Base-by-base conservation (phyloP, 208 protist species). In the Trypanosoma conorhini region DNA sequence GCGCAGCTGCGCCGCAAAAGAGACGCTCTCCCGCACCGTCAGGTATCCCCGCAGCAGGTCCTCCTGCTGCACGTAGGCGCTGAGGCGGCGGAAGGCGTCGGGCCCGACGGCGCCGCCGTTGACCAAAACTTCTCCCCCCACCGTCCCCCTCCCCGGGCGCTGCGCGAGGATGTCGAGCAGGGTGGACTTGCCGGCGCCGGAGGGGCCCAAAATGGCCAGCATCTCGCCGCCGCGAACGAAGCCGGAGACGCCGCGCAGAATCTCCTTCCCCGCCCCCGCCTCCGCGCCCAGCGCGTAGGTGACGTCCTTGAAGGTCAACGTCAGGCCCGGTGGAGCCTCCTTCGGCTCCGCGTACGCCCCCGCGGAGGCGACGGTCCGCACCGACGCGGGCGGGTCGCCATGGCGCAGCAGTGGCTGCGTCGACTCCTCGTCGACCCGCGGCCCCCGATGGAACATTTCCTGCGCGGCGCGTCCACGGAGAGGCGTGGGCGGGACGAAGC, bases 31-130 rank as follows among this genome's bases (percentile, higher is more conserved):
- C 61, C 81, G 68, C 7, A 91, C 84, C 1, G 89, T 94, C 24
- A 90, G 58, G 51, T 82, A 89, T 40, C 79, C 70, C 66, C 85
- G 78, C 26, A 93, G 67, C 15, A 89, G 38, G 59, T 95, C 88
- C 44, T 95, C 89, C 78, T 96, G 92, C 73, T 87, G 83, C 42
- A 95, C 92, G 68, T 94, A 96, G 33, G 74, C 83, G 61, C 54
- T 82, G 21, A 81, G 55, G 30, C 85, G 79, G 2, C 77, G 78
- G 44, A 91, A 83, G 4, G 22, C 19, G 10, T 44, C 46, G 15
- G 38, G n/a, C 10, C 82, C 52, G 57, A 86, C 56, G 3, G 70
- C 62, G 3, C 62, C 61, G 3, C 86, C 91, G 61, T 92, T 86
- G 5, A 94, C 17, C 9, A 70, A 48, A 19, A 94, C 59, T n/a